Evolutionary conservation across 1,284 basidiomycete genomes (phyloP).

Genomic region (Pyrrhoderma lamaoense): DNA sequence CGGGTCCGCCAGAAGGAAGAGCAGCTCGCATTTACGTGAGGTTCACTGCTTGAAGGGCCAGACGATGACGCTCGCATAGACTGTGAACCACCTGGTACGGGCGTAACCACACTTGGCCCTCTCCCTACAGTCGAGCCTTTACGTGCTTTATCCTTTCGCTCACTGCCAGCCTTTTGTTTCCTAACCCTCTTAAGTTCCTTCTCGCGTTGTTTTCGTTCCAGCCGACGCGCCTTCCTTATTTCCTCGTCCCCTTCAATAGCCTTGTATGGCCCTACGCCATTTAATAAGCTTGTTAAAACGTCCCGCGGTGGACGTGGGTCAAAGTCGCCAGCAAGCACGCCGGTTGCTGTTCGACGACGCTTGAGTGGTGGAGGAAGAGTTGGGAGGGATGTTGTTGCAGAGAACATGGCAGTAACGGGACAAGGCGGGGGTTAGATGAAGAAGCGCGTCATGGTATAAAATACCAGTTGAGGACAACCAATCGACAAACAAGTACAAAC

Average conservation of each 20-base stretch:
- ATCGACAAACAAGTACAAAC: too few relatives aligned
- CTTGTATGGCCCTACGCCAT: slow-evolving; percentile 61
- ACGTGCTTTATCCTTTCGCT: slow-evolving; percentile 19
- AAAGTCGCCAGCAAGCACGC: slow-evolving; percentile 65
- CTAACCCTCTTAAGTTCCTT: slow-evolving; percentile 31
- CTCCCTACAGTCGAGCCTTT: slow-evolving; percentile 3
- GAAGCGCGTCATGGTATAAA: too few relatives aligned
- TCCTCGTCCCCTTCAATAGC: slow-evolving; percentile 54
- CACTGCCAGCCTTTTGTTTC: slow-evolving; percentile 27
- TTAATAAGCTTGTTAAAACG: slow-evolving; percentile 68
- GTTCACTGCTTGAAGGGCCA: slow-evolving; percentile 5
- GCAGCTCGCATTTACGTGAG: slow-evolving; percentile 28
- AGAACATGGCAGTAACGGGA: background rate
- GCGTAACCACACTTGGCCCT: background rate
- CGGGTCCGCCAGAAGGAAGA: slow-evolving; percentile 57
- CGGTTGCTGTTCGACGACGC: slow-evolving; percentile 60
- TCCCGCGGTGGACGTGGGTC: slow-evolving; percentile 60
- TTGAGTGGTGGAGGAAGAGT: slow-evolving; percentile 23
- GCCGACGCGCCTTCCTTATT: slow-evolving; percentile 39
- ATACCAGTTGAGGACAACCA: too few relatives aligned
- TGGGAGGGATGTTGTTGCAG: slow-evolving; percentile 1
- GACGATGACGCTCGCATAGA: background rate
- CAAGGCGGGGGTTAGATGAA: too few relatives aligned
- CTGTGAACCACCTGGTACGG: background rate
- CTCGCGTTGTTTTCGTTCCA: slow-evolving; percentile 45